Evolutionary conservation across 225 moss, liverwort and hornwort genomes (phyloP).

Genomic region (Polytrichum formosum): DNA sequence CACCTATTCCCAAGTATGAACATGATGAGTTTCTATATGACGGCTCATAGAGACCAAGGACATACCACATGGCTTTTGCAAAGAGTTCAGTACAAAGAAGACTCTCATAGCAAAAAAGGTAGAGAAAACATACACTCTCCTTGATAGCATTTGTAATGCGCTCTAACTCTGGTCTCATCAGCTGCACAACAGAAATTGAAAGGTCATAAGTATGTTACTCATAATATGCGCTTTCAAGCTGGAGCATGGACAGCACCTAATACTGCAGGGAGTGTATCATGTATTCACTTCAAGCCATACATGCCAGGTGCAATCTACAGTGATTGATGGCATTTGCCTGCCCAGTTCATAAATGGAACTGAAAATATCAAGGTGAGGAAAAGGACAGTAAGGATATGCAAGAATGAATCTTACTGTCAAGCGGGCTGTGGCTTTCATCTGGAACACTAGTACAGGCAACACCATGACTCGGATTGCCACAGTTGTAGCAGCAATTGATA

Average conservation of each 20-base stretch:
- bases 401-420: constrained; percentile 54
- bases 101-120: not conserved
- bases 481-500: constrained; percentile 92
- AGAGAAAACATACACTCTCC: constrained; percentile 56
- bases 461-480: constrained; percentile 81
- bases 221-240: too few species aligned
- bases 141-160: constrained; percentile 87
- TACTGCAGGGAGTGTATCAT: too few species aligned
- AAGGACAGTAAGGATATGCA: not conserved
- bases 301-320: too few species aligned
- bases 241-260: too few species aligned
- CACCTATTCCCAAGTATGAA: too few species aligned
- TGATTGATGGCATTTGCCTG: not conserved
- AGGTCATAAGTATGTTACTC: too few species aligned
- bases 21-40: too few species aligned
- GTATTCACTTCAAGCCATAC: too few species aligned
- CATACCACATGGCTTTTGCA: too few species aligned
- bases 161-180: constrained; percentile 95
- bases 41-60: not conserved
- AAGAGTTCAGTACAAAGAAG: not conserved
- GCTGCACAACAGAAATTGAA: constrained; percentile 46
- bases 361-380: constrained; percentile 2
- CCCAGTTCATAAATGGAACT: not conserved
- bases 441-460: constrained; percentile 83
- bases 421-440: constrained; percentile 97